Base-by-base conservation (phyloP, 2,329 filamentous ascomycete species). In the Phialophora tarda region DNA sequence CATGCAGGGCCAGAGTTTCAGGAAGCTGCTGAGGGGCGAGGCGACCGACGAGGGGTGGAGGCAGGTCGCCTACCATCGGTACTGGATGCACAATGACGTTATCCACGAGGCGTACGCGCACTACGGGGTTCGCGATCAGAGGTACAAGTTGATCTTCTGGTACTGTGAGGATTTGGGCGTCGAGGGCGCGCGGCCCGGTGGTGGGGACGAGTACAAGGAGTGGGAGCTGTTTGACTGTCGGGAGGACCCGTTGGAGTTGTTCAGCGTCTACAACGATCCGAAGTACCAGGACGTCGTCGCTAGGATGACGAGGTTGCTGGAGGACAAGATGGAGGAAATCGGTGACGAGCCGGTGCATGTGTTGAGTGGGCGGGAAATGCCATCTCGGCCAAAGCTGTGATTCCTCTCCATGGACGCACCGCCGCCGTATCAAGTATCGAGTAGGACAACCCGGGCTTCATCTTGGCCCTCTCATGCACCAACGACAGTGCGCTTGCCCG, bases 61-160 rank as follows among this genome's bases (percentile, higher is more conserved):
- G 62, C 81, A 85, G 66, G 76, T 85, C 0, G 84, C 83, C 0
- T 85, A 85, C 64, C 83, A 86, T 64, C 79, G 83, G 0, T 86
- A 85, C 73, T 85, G 83, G 83, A 85, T 85, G 83, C 81, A 85
- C 72, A 78, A 79, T 24, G 83, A 86, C 63, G 73, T 78, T 0
- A 82, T 83, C 8, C 83, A 86, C 66, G 71, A 83, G 6, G 82
- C 81, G 0, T 80, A 81, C 66, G 83, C 83, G 0, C 84, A 86
- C 71, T 85, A 85, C 62, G 84, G 83, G 1, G 76, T 84, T 6
- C 77, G 84, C 0, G 77, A 85, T 66, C 81, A 82, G 69, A 72
- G 82, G 3, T 85, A 85, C 69, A 86, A 86, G 77, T 69, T 86
- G 2, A 86, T 85, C 21, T 85, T 84, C 73, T 86, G 83, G 83